Base-by-base conservation (phyloP, 148 eudicot genomes). In the Beta vulgaris region DNA sequence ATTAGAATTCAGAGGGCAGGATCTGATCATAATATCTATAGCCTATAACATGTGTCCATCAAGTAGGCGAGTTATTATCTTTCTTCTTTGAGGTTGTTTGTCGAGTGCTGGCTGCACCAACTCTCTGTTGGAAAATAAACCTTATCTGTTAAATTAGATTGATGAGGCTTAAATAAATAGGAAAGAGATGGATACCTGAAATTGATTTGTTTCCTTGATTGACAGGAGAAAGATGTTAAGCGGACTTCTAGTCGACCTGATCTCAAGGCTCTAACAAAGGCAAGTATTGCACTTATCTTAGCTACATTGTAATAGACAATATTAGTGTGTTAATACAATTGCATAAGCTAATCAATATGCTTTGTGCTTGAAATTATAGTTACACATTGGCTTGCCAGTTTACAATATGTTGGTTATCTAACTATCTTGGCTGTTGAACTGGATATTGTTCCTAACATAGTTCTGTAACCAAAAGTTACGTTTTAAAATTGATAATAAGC, bases 201-300 rank as follows among this genome's bases (percentile, higher is more conserved):
- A 31, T n/a, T 36, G 28, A n/a, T 61, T 82, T 53, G 10, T 32
- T 34, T 16, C 14, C 62, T 60, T 70, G 4, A 23, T 77, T 44
- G 35, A 71, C 55, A 71, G 57, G 83, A 77, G 42, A 85, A 69
- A 18, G 72, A 73, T 43, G 5, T 19, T 2, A 90, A 85, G 77
- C 73, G 77, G 48, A 35, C 76, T 71, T 76, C 89, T 34, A 81
- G 79, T 62, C 80, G 94, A 53, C 94, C 97, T 82, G 97, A 90
- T 77, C 79, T 92, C 43, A 90, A 88, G 81, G 97, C 97, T 39
- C 21, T 87, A 63, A 48, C 85, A 5, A 86, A 78, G 92, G 97
- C 79, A 83, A 86, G 97, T 74, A 54, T 66, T 34, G 12, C 55
- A 68, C 63, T 78, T 67, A 23, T 16, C 46, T 35, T 65, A 9